These are phyloP conservation scores for Lentinula raphanica DNA, from an alignment of 768 basidiomycete genomes.

Conservation along the genomic window DNA sequence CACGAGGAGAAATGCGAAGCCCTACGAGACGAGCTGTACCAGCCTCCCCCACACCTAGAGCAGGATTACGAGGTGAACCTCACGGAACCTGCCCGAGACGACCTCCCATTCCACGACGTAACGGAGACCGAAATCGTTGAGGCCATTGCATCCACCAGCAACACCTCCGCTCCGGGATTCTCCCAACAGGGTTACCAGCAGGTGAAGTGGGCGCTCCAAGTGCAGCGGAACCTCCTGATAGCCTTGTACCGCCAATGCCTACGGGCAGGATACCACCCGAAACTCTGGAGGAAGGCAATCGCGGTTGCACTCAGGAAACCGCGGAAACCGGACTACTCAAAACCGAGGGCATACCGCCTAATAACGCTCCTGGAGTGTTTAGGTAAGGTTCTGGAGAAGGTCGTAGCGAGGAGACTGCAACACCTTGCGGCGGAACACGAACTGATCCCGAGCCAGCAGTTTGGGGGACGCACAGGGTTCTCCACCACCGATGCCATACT, in stretches of 20 bases:
- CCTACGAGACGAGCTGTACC: background rate
- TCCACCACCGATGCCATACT: too few relatives aligned
- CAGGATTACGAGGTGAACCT: conserved; percentile 5
- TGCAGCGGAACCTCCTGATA: background rate
- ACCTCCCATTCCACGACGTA: conserved; percentile 14
- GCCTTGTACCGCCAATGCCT: conserved; percentile 17
- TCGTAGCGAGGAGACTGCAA: conserved; percentile 19
- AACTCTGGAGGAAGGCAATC: conserved; percentile 17
- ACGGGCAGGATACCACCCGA: conserved; percentile 20
- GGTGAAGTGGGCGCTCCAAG: conserved; percentile 21
- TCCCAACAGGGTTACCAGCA: conserved; percentile 19
- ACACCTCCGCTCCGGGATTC: conserved; percentile 18
- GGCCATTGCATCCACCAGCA: conserved; percentile 13
- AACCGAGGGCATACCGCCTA: conserved; percentile 27
- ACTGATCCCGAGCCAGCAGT: conserved; percentile 11
- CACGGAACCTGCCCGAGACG: background rate
- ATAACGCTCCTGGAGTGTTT: conserved; percentile 30
- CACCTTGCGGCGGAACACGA: conserved; percentile 17
- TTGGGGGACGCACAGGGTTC: too few relatives aligned
- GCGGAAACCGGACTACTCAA: conserved; percentile 29
- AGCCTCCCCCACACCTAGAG: background rate
- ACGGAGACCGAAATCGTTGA: conserved; percentile 17
- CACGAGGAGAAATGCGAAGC: background rate
- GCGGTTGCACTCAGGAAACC: conserved; percentile 29
- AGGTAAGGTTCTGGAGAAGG: conserved; percentile 26